Evolutionary conservation across 2,329 filamentous ascomycete species (phyloP), one percentile per base, ranked within the genome.

Genomic region (Ophiosphaerella herpotricha): DNA sequence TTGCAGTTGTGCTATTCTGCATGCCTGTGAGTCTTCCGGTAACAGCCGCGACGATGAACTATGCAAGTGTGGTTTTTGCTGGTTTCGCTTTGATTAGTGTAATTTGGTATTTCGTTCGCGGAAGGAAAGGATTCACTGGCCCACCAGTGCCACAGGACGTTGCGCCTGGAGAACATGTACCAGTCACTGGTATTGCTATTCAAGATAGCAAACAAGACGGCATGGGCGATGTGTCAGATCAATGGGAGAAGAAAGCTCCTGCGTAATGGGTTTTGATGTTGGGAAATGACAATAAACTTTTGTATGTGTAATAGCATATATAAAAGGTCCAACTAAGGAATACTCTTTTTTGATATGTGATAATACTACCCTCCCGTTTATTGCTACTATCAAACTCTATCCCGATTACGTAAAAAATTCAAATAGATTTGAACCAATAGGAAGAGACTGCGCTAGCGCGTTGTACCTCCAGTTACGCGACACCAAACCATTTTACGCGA

Each of bases 1-100:
- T 92, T 14, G 82, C 87, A 1, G 80, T 90, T 13, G 81, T 89
- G 48, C 75, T 92, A 38, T 92, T 91, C 76, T 91, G 87, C 68
- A 89, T 92, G 86, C 89, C 78, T 0, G 74, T 78, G 21, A 74
- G 69, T 38, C 53, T 80, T 11, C 75, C 77, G 0, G 74, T 74
- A 0, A 72, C 70, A 32, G 62, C 75, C 0, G 59, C 58, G 1
- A 70, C 60, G 3, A 73, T 80, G 77, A 80, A 80, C 50, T 76
- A 76, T 46, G 73, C 72, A 1, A 68, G 63, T 36, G 73, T 74
- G 2, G 74, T 75, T 0, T 76, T 75, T 54, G 73, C 70, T 12
- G 72, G 73, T 0, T 72, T 76, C 39, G 71, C 70, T 3, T 32
- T 54, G 3, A 74, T 76, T 18, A 71, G 67, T 48, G 46, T 73